Evolutionary conservation across 192 early-diverging fungal species (phyloP).

Genomic region (Coemansia asiatica): DNA sequence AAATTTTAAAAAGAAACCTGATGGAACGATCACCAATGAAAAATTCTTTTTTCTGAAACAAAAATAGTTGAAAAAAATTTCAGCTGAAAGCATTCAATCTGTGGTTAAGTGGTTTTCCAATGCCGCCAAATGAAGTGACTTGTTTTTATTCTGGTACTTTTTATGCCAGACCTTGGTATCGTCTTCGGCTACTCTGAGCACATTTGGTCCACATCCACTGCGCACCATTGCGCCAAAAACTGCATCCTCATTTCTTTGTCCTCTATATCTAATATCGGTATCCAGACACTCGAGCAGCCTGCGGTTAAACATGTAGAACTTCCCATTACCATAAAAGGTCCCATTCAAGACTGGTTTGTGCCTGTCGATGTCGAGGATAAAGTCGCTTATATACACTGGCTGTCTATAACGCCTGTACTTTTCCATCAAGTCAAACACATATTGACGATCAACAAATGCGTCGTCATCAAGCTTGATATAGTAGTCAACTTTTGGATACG

Average conservation of each 20-base stretch:
- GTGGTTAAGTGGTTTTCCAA: not conserved
- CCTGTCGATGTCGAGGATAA: no score
- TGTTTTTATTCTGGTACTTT: slow-evolving; percentile 4
- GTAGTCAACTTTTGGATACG: no score
- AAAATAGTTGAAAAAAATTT: not conserved
- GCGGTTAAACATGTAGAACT: slow-evolving; percentile 10
- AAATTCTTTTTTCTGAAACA: not conserved
- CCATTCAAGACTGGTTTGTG: no score
- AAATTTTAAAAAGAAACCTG: no score
- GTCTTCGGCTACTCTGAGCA: not conserved
- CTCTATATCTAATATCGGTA: not conserved
- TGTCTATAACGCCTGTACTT: no score
- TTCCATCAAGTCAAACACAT: no score
- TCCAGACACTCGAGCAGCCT: not conserved
- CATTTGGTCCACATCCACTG: not conserved
- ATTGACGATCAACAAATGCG: no score
- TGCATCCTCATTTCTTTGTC: not conserved
- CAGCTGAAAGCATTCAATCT: not conserved
- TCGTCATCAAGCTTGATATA: no score
- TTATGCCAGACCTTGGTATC: not conserved
- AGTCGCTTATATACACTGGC: no score
- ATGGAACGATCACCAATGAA: no score
- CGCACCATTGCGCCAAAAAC: slow-evolving; percentile 2
- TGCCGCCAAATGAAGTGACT: not conserved
- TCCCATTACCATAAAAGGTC: slow-evolving; percentile 1